These are phyloP conservation scores for Strobilomyces confusus DNA, from an alignment of 768 basidiomycete genomes.

Conservation along the genomic window DNA sequence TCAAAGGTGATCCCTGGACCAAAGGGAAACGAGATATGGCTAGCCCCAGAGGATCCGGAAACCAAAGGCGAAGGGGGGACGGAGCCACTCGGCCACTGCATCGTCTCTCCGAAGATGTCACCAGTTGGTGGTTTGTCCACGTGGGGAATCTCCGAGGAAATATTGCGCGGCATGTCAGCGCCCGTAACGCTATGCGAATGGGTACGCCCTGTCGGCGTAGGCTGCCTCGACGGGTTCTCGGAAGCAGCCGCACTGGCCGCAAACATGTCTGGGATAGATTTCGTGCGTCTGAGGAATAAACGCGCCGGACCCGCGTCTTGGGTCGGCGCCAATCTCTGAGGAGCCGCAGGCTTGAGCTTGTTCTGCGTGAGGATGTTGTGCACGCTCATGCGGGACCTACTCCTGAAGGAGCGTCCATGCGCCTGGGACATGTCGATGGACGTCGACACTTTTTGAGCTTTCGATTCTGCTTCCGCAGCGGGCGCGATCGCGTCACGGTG, in stretches of 20 bases:
- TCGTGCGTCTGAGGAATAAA: conserved; percentile 62
- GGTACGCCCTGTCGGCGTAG: conserved; percentile 45
- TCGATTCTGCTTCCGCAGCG: conserved; percentile 48
- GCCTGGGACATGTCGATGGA: conserved; percentile 35
- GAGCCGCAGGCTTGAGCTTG: conserved; percentile 42
- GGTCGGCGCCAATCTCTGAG: conserved; percentile 23
- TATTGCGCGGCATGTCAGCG: conserved; percentile 52
- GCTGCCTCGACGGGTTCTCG: conserved; percentile 29
- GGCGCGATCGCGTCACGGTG: conserved; percentile 62
- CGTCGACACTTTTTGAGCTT: conserved; percentile 31
- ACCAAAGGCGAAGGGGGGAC: conserved; percentile 35
- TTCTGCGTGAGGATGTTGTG: conserved; percentile 49
- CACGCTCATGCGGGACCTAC: conserved; percentile 67
- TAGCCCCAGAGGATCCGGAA: conserved; percentile 18
- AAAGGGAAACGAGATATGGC: conserved; percentile 52
- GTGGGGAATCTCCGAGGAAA: conserved; percentile 22
- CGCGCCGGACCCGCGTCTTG: conserved; percentile 37
- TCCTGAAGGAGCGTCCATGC: conserved; percentile 36
- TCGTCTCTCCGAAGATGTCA: conserved; percentile 63
- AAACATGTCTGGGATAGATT: conserved; percentile 64
- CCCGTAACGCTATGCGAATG: conserved; percentile 81
- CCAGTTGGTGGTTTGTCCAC: conserved; percentile 26
- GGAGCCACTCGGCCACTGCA: conserved; percentile 50
- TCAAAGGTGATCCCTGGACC: conserved; percentile 61
- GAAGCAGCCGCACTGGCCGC: conserved; percentile 26